Base-by-base conservation (phyloP, 805 yeast genomes). In the Kluyveromyces lactis region DNA sequence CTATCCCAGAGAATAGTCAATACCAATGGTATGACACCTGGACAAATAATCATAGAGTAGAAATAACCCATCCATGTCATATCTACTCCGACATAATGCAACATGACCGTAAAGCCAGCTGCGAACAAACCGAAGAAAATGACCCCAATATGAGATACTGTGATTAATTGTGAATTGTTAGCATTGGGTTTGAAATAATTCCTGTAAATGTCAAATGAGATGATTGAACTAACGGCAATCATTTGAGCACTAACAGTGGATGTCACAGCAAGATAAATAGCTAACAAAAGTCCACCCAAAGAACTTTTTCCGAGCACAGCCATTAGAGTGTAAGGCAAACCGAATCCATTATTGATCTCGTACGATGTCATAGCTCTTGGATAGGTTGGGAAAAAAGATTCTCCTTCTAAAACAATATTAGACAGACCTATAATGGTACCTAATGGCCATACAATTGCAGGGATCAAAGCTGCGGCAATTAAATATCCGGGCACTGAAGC, bases 131-230 rank as follows among this genome's bases (percentile, higher is more conserved):
- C 56, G 42, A 63, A 56, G 52, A 67, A 56, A 6, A 66, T 59
- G 3, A 71, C 63, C 26, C 68, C 58, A 8, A 58, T 65, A n/a
- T 66, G 66, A 13, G 65, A 47, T 40, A 63, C 60, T 51, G 37
- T 69, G 68, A 13, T 62, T 48, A 9, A 75, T 75, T 3, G 54
- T 43, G 34, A 65, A 66, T 32, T 18, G 58, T 45, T 62, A 19
- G 56, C 53, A 41, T 55, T 52, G 7, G 65, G 61, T 16, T 64
- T 65, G 42, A 68, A 50, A 49, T 70, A 71, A 35, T 64, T 60
- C 47, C 67, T 62, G 55, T 63, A 71, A 41, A 69, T 60, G 51
- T 71, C 77, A 46, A 66, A 71, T 2, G 75, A 68, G 28, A 70
- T 43, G 47, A 67, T 54, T 3, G 71, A 60, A 0, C 68, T 60